Conservation (phyloP, 2,329 filamentous ascomycete genomes). For the Pezicula carpinea region DNA sequence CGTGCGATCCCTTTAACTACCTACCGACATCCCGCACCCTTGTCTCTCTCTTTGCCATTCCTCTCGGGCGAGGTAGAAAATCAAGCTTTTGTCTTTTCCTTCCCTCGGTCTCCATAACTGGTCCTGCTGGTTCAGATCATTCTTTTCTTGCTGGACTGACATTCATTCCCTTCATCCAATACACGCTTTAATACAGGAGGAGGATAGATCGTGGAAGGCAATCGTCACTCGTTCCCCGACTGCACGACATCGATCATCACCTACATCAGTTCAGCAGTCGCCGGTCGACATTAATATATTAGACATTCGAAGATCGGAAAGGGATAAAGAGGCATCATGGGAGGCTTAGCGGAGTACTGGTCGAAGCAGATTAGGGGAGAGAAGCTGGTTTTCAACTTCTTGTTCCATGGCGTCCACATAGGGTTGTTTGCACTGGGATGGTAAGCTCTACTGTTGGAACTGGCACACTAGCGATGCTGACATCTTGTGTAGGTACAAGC, state of each 20-base stretch:
- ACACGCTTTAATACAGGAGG: constrained; percentile 26
- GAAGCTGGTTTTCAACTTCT: constrained; percentile 73
- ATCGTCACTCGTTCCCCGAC: constrained; percentile 22
- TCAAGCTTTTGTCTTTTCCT: constrained; percentile 32
- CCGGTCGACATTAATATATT: constrained; percentile 49
- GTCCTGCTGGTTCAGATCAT: constrained; percentile 58
- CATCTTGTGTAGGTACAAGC: constrained; percentile 63
- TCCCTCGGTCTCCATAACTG: constrained; percentile 36
- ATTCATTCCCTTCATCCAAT: constrained; percentile 28
- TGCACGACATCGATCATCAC: constrained; percentile 20
- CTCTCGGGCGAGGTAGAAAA: constrained; percentile 41
- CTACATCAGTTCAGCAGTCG: constrained; percentile 35
- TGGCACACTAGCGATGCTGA: constrained; percentile 17
- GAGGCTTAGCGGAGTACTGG: constrained; percentile 25
- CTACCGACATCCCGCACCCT: constrained; percentile 26
- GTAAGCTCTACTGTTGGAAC: constrained; percentile 44
- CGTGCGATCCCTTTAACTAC: constrained; percentile 14
- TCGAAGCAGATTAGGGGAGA: constrained; percentile 62
- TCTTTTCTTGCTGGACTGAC: constrained; percentile 37
- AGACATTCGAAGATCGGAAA: constrained; percentile 8
- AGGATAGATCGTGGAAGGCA: constrained; percentile 20
- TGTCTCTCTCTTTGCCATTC: constrained; percentile 30
- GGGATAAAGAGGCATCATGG: constrained; percentile 21
- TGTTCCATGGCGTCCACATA: constrained; percentile 78
- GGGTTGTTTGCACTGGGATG: constrained; percentile 81